Base-by-base conservation (phyloP, 1,284 basidiomycete species). In the Sporisorium exsertum region DNA sequence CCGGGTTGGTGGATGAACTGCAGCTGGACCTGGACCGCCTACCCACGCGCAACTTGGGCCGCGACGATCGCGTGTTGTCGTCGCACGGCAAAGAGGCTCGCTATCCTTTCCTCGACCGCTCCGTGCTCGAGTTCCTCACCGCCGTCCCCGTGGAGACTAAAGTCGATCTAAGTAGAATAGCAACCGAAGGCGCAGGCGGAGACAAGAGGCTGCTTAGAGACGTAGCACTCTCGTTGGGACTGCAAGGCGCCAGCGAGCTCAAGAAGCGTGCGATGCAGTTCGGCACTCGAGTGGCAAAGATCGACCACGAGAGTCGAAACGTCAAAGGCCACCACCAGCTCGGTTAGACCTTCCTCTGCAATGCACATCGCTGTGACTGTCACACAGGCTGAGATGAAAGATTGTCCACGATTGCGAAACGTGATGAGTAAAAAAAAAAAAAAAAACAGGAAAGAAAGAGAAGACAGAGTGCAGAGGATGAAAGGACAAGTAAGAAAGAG, bases 261-360 rank as follows among this genome's bases (percentile, higher is more conserved):
- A 94, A 92, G 81, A 99, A 99, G 87, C 86, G 93, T 58, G 96
- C 96, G 6, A 98, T 98, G 92, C 96, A 99, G 84, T 99, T 99
- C 87, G 96, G 96, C 3, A 81, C 92, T 70, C 90, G 93, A 84
- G 94, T 94, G 52, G 94, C 95, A 4, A 90, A 95, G 80, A 95
- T 98, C 92, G 90, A 92, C 64, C 84, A 85, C 1, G 89, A 88
- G 1, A 87, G 86, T 18, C 72, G 79, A 0, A 62, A 62, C 15
- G 67, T 58, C 20, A 86, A 86, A 61, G 86, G 86, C 8, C 72
- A 84, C 54, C 74, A 83, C 42, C 52, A 57, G 54, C 29, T 72
- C 5, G 24, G n/a, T n/a, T 67, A 40, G 16, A 2, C 12, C 22
- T 27, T 12, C 22, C n/a, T n/a, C n/a, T n/a, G n/a, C n/a, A n/a